These are phyloP conservation scores for Trichoderma koningii DNA, from an alignment of 2,329 filamentous ascomycete species.

Conservation along the genomic window DNA sequence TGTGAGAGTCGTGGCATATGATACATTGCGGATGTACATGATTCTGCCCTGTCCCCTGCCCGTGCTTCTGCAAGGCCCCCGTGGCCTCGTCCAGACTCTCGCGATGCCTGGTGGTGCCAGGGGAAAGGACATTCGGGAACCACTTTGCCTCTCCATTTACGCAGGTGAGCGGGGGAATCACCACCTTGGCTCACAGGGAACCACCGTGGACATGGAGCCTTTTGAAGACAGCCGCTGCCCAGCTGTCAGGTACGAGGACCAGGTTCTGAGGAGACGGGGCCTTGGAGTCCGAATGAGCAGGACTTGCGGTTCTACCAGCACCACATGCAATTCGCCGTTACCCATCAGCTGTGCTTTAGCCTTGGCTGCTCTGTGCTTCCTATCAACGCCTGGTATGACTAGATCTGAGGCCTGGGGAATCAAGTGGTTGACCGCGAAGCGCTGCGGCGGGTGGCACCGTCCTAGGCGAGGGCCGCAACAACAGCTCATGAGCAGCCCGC, in stretches of 20 bases:
- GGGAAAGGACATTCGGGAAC: background rate
- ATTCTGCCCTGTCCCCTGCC: slow-evolving; percentile 7
- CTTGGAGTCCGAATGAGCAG: too few relatives aligned
- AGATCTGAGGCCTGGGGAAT: background rate
- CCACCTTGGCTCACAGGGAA: background rate
- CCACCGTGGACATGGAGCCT: slow-evolving; percentile 10
- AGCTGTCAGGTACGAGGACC: background rate
- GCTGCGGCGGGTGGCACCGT: background rate
- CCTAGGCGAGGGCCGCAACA: background rate
- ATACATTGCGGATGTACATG: background rate
- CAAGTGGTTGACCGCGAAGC: background rate
- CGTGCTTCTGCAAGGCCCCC: background rate
- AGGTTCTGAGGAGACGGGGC: too few relatives aligned
- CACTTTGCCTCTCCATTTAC: slow-evolving; percentile 6
- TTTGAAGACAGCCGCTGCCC: background rate
- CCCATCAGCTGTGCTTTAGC: background rate
- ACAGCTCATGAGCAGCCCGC: background rate
- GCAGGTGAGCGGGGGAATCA: slow-evolving; percentile 1
- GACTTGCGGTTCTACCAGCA: too few relatives aligned
- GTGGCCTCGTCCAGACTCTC: background rate
- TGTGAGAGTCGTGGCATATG: too few relatives aligned
- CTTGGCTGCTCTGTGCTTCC: background rate
- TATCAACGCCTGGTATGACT: background rate
- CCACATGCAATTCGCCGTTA: too few relatives aligned
- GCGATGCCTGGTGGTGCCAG: slow-evolving; percentile 11